phyloP scores from a whole-genome alignment of 2,329 filamentous ascomycete species.

The Truncatella angustata region DNA sequence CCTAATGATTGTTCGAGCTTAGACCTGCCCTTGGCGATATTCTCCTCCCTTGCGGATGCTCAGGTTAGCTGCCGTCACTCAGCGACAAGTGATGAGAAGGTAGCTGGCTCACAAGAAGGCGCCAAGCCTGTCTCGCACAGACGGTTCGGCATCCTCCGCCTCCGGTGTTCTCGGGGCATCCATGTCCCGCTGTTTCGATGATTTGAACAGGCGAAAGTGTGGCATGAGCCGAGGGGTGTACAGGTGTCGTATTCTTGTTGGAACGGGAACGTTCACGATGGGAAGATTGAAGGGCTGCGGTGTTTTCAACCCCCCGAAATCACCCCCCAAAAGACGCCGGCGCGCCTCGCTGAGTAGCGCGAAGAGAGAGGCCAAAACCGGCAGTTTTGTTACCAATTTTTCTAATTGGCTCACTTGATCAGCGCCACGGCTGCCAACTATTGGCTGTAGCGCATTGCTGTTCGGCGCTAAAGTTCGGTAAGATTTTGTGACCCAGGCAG shows the following conservation, averaged over 20 bases:
- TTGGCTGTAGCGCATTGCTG: too few species aligned
- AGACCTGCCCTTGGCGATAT: conserved; percentile 37
- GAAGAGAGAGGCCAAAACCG: neutral
- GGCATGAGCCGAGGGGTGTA: too few species aligned
- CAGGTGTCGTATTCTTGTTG: neutral
- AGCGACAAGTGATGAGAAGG: neutral
- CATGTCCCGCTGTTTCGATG: conserved; percentile 1
- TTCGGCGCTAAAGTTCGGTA: too few species aligned
- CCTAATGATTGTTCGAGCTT: conserved; percentile 42
- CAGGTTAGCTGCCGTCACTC: neutral
- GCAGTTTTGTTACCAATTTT: neutral
- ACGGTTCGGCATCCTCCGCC: neutral
- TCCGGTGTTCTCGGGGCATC: neutral
- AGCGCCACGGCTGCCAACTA: neutral
- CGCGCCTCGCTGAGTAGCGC: neutral
- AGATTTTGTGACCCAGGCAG: too few species aligned
- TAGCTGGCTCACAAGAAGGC: neutral
- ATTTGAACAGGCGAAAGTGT: neutral
- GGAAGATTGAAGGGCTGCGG: neutral
- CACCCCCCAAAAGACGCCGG: neutral
- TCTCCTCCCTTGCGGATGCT: conserved; percentile 17
- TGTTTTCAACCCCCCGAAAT: neutral
- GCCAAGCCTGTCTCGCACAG: neutral
- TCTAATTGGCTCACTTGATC: neutral
- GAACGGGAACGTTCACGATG: neutral